Conservation (phyloP, 179 eudicot species). For the Actinidia chinensis region DNA sequence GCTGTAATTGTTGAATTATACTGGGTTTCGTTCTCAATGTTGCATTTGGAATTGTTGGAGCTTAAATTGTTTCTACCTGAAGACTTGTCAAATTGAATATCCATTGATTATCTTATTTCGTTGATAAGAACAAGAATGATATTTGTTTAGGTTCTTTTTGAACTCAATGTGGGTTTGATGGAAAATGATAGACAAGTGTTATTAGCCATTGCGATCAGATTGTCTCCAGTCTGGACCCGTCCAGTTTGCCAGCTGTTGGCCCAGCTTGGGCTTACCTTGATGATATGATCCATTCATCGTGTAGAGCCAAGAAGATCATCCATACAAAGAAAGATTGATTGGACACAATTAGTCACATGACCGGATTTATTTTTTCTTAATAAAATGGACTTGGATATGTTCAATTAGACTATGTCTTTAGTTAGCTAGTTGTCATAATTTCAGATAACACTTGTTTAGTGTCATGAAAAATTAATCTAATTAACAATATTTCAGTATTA, state of each 20-base stretch:
- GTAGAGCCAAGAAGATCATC: no score
- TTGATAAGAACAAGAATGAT: background rate
- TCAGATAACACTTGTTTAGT: no score
- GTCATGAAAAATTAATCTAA: background rate
- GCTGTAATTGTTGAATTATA: background rate
- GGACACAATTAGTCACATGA: no score
- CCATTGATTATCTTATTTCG: background rate
- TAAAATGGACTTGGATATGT: background rate
- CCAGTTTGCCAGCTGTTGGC: background rate
- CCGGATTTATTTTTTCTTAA: no score
- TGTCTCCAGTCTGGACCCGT: background rate
- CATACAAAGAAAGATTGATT: no score
- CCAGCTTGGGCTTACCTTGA: background rate
- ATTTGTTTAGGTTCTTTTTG: background rate
- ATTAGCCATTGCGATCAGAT: background rate
- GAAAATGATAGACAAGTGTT: background rate
- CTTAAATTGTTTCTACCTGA: background rate
- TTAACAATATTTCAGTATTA: background rate
- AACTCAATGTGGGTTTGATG: background rate
- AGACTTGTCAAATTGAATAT: conserved; percentile 11
- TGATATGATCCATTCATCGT: background rate
- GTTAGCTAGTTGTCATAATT: background rate
- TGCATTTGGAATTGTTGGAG: background rate
- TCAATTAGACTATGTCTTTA: background rate
- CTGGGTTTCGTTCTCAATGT: background rate